A percentile compares a stretch with the other conserved stretches of the same genome.
Conservation (phyloP, 2,329 filamentous ascomycete genomes). For the Blastomyces percursus region DNA sequence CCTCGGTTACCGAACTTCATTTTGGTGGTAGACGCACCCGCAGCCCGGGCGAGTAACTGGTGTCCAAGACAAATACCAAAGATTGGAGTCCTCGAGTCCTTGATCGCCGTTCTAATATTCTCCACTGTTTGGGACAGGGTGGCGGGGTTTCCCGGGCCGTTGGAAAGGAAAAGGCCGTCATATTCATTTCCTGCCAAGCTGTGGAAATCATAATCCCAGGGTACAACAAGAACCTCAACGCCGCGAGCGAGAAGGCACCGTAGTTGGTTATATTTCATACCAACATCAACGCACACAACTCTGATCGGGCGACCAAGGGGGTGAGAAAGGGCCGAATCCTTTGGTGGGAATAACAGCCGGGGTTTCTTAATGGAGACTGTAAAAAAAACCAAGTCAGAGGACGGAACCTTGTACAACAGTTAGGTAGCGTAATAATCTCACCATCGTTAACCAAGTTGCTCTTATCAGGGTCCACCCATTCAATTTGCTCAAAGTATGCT, state of each 20-base stretch:
- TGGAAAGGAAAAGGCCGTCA: conserved; percentile 94
- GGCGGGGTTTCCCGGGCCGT: conserved; percentile 90
- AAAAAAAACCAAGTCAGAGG: conserved; percentile 14
- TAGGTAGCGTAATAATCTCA: conserved; percentile 42
- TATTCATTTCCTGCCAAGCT: conserved; percentile 68
- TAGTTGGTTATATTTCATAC: conserved; percentile 97
- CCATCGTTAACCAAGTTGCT: conserved; percentile 91
- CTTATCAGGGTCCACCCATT: conserved; percentile 85
- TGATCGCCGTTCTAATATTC: conserved; percentile 64
- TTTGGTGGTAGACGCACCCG: conserved; percentile 76
- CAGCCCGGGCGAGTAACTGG: conserved; percentile 78
- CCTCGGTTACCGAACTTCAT: conserved; percentile 99
- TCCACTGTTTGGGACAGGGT: conserved; percentile 69
- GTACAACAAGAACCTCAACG: conserved; percentile 86
- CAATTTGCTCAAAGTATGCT: conserved; percentile 61
- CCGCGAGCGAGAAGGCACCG: conserved; percentile 84
- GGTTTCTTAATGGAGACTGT: conserved; percentile 81
- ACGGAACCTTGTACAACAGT: neutral
- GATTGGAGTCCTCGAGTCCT: conserved; percentile 71
- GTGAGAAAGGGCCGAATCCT: conserved; percentile 57
- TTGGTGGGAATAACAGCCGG: conserved; percentile 69
- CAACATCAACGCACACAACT: conserved; percentile 88
- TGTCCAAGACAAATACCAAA: conserved; percentile 96
- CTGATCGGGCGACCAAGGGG: conserved; percentile 78
- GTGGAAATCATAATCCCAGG: conserved; percentile 91